Conservation (phyloP, 257 asterid genomes). For the Anisodus acutangulus region DNA sequence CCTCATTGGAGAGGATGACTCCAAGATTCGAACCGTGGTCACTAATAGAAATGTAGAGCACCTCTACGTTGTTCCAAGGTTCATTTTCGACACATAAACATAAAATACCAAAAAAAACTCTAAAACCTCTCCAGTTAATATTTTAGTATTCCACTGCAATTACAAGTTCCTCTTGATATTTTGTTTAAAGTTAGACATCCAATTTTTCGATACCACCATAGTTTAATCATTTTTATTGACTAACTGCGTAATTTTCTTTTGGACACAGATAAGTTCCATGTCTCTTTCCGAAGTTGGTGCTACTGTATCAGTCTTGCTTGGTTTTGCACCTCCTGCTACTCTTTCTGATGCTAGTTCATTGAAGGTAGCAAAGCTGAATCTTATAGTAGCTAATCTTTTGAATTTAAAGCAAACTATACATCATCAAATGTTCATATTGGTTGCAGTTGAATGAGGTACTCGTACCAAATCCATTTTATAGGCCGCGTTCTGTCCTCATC, state of each 20-base stretch:
- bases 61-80: neutral
- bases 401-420: neutral
- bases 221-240: neutral
- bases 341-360: slow-evolving; percentile 74
- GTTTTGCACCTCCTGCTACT: slow-evolving; percentile 73
- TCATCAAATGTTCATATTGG: slow-evolving; percentile 21
- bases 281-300: slow-evolving; percentile 78
- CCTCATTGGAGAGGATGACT: neutral
- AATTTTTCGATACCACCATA: neutral
- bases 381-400: neutral
- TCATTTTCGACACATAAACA: neutral
- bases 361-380: slow-evolving; percentile 55
- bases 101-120: neutral
- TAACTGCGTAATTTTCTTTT: neutral
- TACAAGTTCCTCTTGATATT: neutral
- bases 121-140: neutral
- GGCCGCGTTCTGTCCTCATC: slow-evolving; percentile 77
- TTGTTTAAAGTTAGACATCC: slow-evolving; percentile 27
- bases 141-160: neutral
- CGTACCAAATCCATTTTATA: slow-evolving; percentile 84
- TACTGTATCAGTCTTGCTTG: slow-evolving; percentile 84
- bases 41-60: neutral
- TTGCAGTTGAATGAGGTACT: slow-evolving; percentile 90
- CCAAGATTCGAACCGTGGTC: neutral
- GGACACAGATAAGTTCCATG: slow-evolving; percentile 66